A percentile compares a stretch with the other conserved stretches of the same genome.
phyloP scores from a whole-genome alignment of 139 green algal genomes.

The Auxenochlorella pyrenoidosa region DNA sequence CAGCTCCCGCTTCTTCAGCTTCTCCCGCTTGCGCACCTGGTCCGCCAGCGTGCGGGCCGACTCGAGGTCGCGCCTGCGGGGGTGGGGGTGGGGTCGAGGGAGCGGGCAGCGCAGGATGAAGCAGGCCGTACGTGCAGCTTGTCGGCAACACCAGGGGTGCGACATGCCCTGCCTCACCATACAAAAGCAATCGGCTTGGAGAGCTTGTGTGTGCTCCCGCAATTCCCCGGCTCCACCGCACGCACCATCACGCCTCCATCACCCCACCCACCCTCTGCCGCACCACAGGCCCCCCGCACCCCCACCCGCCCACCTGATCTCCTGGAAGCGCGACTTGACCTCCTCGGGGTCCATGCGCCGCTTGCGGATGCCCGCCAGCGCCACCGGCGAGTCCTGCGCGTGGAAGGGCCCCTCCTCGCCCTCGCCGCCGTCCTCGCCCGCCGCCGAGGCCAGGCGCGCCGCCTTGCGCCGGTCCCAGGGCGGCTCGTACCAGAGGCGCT shows the following conservation, averaged over 20 bases:
- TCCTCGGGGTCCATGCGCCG: constrained; percentile 47
- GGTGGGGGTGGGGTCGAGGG: background rate
- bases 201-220: no score
- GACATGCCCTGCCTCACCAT: no score
- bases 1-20: constrained; percentile 53
- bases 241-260: background rate
- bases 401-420: constrained; percentile 41
- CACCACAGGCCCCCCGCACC: background rate
- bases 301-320: constrained; percentile 14
- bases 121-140: no score
- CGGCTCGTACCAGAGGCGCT: constrained; percentile 64
- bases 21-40: constrained; percentile 57
- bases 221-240: no score
- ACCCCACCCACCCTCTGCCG: background rate
- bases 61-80: constrained; percentile 53
- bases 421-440: constrained; percentile 16
- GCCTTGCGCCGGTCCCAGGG: constrained; percentile 50
- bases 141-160: no score
- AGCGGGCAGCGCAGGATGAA: background rate
- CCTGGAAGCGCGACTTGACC: constrained; percentile 38
- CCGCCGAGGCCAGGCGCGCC: constrained; percentile 10
- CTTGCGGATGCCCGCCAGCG: constrained; percentile 39
- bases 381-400: constrained; percentile 39
- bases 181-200: no score
- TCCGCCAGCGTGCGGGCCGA: constrained; percentile 56